Evolutionary conservation across 345 rosid genomes (phyloP), one percentile per base, ranked within the genome.

Genomic region (Ricinus communis): DNA sequence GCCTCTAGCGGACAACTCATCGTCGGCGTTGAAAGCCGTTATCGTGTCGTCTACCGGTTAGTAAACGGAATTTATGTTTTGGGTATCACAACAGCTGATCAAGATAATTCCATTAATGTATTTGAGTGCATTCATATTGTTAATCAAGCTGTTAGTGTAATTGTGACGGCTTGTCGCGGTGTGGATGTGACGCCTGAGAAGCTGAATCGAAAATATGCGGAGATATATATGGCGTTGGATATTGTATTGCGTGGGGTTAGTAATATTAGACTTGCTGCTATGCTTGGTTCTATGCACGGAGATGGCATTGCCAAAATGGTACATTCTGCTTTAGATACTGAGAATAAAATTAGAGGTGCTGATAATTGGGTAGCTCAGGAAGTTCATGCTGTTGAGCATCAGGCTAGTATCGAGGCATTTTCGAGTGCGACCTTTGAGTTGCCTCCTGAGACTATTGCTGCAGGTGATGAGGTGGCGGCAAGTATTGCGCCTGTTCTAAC

Each of bases 261-360:
- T 74, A 83, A 81, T 73, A 93, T 95, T 41, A 87, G 99, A 41
- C 85, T 95, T 9, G 91, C 98, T 0, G 99, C 98, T 4, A 93
- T 95, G 99, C 89, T 95, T 27, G 89, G 87, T 8, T 80, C 96
- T 27, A 93, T 95, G 97, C 99, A 95, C 82, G 98, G 93, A 0
- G 99, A 95, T 2, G 92, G 98, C 19, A 87, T 95, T 55, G 99
- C 99, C 14, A 95, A 90, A 84, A 88, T 95, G 99, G 99, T 95
- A 5, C 99, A 95, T 16, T 95, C 99, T 15, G 96, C 87, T 40
- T 58, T 95, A 12, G 97, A 95, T 43, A 84, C 99, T 0, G 99
- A 95, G 83, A 79, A 82, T 76, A 95, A 95, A 87, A 86, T 90
- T 65, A 90, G 99, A 5, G 99, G 99, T 27, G 99, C 94, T 0